Conservation (phyloP, 768 basidiomycete species). For the Pholiota microspora region DNA sequence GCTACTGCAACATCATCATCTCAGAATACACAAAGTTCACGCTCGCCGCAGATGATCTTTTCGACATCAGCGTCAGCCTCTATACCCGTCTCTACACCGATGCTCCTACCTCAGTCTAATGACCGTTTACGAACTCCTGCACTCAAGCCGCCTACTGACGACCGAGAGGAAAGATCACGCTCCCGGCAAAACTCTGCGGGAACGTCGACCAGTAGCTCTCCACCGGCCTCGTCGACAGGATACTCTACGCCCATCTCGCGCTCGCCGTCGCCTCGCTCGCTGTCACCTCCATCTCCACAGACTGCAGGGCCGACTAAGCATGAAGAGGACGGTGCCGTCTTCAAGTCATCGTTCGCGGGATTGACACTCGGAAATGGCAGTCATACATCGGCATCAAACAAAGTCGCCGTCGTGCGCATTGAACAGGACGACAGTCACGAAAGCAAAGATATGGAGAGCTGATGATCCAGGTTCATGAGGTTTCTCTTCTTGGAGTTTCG, state of each 20-base stretch:
- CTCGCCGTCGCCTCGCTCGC: constrained; percentile 43
- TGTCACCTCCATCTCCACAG: constrained; percentile 23
- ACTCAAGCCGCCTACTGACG: neutral
- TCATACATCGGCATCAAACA: neutral
- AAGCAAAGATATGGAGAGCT: neutral
- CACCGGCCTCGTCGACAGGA: constrained; percentile 57
- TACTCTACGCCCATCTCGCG: constrained; percentile 51
- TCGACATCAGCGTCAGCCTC: neutral
- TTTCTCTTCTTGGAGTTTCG: neutral
- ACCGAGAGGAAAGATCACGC: constrained; percentile 2
- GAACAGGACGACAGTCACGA: neutral
- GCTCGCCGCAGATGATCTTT: neutral
- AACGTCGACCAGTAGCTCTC: constrained; percentile 48
- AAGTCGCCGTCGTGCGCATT: neutral
- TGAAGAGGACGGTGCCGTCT: constrained; percentile 11
- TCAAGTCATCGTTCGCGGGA: constrained; percentile 17
- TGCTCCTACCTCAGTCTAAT: neutral
- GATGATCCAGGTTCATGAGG: neutral
- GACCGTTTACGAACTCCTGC: neutral
- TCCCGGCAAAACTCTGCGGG: constrained; percentile 16
- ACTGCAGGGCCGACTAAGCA: constrained; percentile 29
- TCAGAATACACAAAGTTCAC: neutral
- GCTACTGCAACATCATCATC: neutral
- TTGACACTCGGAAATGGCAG: constrained; percentile 7
- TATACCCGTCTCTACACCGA: neutral